phyloP scores from a whole-genome alignment of 352 stramenopile species.

The Pythium chondricola region DNA sequence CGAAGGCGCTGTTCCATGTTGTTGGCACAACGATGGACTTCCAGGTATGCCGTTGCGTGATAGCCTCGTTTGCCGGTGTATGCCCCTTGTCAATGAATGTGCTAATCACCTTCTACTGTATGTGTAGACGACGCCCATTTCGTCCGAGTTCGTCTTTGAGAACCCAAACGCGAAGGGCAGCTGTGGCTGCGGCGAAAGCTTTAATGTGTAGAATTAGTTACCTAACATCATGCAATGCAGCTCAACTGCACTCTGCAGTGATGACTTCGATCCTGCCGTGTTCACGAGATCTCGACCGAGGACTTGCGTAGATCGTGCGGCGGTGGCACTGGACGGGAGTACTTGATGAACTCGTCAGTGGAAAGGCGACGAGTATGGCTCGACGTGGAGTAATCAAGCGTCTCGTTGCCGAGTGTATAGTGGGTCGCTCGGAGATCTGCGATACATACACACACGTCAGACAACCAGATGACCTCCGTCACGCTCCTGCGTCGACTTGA shows the following conservation, averaged over 20 bases:
- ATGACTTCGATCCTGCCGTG: no score
- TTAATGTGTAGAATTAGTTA: constrained; percentile 91
- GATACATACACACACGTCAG: no score
- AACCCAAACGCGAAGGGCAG: constrained; percentile 99
- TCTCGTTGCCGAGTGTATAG: constrained; percentile 60
- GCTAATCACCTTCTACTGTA: no score
- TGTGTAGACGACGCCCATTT: constrained; percentile 91
- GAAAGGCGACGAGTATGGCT: constrained; percentile 52
- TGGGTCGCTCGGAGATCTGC: constrained; percentile 74
- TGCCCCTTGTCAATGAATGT: no score
- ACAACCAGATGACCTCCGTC: background rate
- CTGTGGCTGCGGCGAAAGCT: constrained; percentile 98
- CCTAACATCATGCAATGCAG: background rate
- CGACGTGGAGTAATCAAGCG: constrained; percentile 62
- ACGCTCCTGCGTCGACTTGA: constrained; percentile 1
- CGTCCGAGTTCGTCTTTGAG: constrained; percentile 98
- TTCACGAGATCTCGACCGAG: constrained; percentile 58
- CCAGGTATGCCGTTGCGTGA: no score
- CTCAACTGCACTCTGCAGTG: no score
- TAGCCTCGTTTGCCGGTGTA: no score
- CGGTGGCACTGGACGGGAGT: constrained; percentile 32
- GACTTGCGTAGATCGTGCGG: constrained; percentile 66
- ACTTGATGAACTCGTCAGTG: constrained; percentile 51
- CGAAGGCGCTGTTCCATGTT: constrained; percentile 98
- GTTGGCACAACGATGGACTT: constrained; percentile 99